These are phyloP conservation scores for Stagonosporopsis cucurbitacearum DNA, from an alignment of 2,329 filamentous ascomycete genomes.

Conservation along the genomic window DNA sequence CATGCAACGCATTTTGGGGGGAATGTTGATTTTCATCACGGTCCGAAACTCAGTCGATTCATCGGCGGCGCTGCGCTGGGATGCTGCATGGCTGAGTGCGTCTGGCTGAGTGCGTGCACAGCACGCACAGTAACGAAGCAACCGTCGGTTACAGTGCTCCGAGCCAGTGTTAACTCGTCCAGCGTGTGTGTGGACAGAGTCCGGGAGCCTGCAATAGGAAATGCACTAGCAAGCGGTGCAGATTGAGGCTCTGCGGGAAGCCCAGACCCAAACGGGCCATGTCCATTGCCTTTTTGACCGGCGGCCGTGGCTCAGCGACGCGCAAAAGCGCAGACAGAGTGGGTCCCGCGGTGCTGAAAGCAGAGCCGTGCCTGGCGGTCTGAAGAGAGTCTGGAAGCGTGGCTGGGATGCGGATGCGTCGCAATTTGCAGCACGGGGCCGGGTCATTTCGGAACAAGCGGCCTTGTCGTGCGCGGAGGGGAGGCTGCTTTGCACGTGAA, in stretches of 20 bases:
- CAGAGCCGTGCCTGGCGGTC: constrained; percentile 3
- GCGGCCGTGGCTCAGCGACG: constrained; percentile 15
- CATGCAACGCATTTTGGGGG: neutral
- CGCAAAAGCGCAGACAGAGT: constrained; percentile 4
- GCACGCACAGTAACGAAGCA: neutral
- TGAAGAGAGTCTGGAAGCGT: constrained; percentile 15
- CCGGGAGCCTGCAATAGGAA: constrained; percentile 3
- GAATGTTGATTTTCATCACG: neutral
- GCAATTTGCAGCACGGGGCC: constrained; percentile 7
- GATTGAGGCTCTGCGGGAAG: constrained; percentile 23
- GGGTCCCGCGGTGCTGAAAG: constrained; percentile 3
- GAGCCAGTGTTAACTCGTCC: neutral
- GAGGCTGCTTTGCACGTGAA: constrained; percentile 12
- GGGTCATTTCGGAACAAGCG: constrained; percentile 9
- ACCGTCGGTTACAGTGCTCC: constrained; percentile 7
- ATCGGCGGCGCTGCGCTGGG: neutral
- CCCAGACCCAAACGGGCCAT: constrained; percentile 13
- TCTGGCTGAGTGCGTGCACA: neutral
- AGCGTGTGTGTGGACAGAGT: neutral
- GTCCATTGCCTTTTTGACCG: neutral
- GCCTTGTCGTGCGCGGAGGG: constrained; percentile 17
- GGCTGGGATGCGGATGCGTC: constrained; percentile 12
- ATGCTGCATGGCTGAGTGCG: neutral
- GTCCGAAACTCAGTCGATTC: neutral
- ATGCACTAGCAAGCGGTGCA: constrained; percentile 20